These are phyloP conservation scores for Potentilla sterilis DNA, from an alignment of 306 rosid genomes.

Conservation along the genomic window DNA sequence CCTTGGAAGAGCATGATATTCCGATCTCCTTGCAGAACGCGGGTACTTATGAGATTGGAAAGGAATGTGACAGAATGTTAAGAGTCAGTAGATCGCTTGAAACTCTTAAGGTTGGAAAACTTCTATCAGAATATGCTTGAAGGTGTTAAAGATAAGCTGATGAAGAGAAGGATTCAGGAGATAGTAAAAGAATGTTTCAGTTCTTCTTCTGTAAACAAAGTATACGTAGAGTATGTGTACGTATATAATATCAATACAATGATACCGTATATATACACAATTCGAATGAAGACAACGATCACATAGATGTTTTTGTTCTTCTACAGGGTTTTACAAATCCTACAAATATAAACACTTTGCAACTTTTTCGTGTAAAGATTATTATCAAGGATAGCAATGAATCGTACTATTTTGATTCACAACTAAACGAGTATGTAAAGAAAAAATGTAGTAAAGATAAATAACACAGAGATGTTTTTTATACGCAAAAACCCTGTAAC, in stretches of 20 bases:
- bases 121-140: conserved; percentile 64
- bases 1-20: conserved; percentile 67
- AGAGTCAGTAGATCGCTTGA: conserved; percentile 58
- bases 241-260: neutral
- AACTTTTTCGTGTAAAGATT: no score
- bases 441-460: no score
- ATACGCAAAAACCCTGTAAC: no score
- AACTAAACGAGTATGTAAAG: no score
- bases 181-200: conserved; percentile 61
- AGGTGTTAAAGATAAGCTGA: conserved; percentile 67
- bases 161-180: conserved; percentile 75
- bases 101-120: conserved; percentile 63
- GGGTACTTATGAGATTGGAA: conserved; percentile 56
- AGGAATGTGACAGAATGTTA: conserved; percentile 84
- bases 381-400: no score
- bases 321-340: neutral
- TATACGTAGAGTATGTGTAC: neutral
- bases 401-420: no score
- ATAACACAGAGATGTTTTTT: no score
- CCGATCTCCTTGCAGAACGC: conserved; percentile 52
- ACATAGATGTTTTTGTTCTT: neutral
- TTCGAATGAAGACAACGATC: no score
- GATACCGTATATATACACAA: neutral
- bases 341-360: neutral
- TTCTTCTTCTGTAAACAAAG: conserved; percentile 31